These are phyloP conservation scores for Annulohypoxylon maeteangense DNA, from an alignment of 495 filamentous ascomycete species.

Conservation along the genomic window DNA sequence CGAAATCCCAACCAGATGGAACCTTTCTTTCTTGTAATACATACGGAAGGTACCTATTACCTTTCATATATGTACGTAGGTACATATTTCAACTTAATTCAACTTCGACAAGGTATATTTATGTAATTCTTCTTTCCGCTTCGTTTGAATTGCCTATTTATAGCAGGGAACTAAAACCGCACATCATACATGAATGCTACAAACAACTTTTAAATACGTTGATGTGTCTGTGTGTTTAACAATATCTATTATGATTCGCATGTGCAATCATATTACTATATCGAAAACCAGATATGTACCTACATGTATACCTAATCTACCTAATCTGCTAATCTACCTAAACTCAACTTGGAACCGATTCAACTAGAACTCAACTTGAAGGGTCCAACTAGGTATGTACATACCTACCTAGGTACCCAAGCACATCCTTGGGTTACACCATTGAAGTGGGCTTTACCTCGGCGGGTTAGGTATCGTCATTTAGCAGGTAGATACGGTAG, in stretches of 20 bases:
- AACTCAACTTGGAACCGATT: too few relatives aligned
- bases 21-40: slow-evolving; percentile 2
- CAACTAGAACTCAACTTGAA: too few relatives aligned
- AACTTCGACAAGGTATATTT: not conserved
- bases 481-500: not conserved
- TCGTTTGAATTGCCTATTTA: not conserved
- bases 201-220: not conserved
- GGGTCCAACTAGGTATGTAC: not conserved
- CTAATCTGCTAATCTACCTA: too few relatives aligned
- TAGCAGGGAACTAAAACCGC: not conserved
- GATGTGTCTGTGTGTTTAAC: not conserved
- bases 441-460: not conserved
- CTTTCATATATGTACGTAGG: not conserved
- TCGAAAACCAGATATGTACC: not conserved
- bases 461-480: slow-evolving; percentile 23
- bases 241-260: not conserved
- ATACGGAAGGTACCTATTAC: not conserved
- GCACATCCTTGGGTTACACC: not conserved
- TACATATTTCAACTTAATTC: not conserved
- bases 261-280: not conserved
- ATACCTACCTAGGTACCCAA: not conserved
- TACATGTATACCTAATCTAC: too few relatives aligned
- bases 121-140: not conserved
- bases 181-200: not conserved
- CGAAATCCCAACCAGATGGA: slow-evolving; percentile 3